Evolutionary conservation across 345 rosid genomes (phyloP).

Genomic region (Balakata baccata): DNA sequence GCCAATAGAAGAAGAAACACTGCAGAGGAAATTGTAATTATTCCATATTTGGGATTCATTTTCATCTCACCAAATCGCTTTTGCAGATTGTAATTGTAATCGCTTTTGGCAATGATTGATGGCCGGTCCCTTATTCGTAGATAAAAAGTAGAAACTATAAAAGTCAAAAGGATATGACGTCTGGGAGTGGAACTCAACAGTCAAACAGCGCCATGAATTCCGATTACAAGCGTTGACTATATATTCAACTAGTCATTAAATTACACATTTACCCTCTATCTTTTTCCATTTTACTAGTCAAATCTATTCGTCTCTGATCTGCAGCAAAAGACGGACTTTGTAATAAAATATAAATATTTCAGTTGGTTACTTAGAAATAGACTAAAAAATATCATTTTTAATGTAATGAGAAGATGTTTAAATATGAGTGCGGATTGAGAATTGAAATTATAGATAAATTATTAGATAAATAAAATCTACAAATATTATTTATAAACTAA

Average conservation of each 20-base stretch:
- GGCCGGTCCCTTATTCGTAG: too few species aligned
- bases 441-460: too few species aligned
- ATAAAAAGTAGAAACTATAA: not conserved
- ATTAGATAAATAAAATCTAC: too few species aligned
- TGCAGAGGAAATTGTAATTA: slow-evolving; percentile 3
- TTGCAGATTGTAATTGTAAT: not conserved
- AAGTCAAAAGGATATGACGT: not conserved
- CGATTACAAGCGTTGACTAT: not conserved
- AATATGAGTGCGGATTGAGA: too few species aligned
- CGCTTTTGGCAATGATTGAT: not conserved
- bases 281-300: too few species aligned
- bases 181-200: not conserved
- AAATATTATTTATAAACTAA: too few species aligned
- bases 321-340: too few species aligned
- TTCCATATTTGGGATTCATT: not conserved
- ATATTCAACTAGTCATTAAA: not conserved
- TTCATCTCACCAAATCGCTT: not conserved
- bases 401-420: too few species aligned
- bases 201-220: not conserved
- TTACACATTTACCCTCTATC: not conserved
- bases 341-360: too few species aligned
- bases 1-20: slow-evolving; percentile 18
- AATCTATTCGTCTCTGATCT: too few species aligned
- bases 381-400: too few species aligned
- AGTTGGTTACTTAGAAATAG: too few species aligned